Percentiles rank a stretch among this genome's conserved stretches.
Conservation (phyloP, 2,329 filamentous ascomycete species). For the Aspergillus caelatus region DNA sequence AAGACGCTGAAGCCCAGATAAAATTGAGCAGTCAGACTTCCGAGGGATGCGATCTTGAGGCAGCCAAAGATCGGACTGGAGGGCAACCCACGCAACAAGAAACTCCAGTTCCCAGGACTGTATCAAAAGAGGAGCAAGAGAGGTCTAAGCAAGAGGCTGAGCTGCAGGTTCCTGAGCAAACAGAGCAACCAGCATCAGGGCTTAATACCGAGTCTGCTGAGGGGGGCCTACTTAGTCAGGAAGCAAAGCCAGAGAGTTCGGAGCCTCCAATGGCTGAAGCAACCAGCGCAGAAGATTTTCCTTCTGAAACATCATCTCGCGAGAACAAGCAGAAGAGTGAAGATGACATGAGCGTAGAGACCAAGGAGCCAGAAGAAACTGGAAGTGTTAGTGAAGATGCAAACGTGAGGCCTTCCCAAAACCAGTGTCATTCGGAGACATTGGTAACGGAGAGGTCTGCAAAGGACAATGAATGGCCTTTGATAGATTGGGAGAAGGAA, state of each 20-base stretch:
- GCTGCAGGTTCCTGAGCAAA: constrained; percentile 13
- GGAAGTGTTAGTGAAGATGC: background rate
- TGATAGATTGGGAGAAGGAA: constrained; percentile 41
- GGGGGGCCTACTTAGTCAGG: background rate
- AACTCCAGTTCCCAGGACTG: constrained; percentile 15
- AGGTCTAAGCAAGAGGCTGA: constrained; percentile 33
- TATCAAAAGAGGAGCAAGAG: constrained; percentile 42
- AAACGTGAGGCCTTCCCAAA: constrained; percentile 3
- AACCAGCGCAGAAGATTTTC: constrained; percentile 9
- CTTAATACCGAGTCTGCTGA: background rate
- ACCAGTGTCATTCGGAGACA: constrained; percentile 10
- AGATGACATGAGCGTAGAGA: constrained; percentile 11
- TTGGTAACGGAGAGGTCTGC: constrained; percentile 10
- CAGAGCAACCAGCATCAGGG: constrained; percentile 9
- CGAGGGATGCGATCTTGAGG: constrained; percentile 15
- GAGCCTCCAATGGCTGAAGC: background rate
- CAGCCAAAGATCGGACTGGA: constrained; percentile 18
- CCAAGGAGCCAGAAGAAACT: constrained; percentile 5
- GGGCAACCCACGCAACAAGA: constrained; percentile 10
- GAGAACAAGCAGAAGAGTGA: constrained; percentile 38
- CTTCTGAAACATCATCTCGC: constrained; percentile 31
- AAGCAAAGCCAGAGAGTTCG: constrained; percentile 9
- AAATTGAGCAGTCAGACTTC: constrained; percentile 8
- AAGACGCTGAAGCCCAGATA: constrained; percentile 11
- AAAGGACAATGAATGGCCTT: constrained; percentile 39